Conservation (phyloP, 495 filamentous ascomycete genomes). For the Aspergillus bertholletiae region DNA sequence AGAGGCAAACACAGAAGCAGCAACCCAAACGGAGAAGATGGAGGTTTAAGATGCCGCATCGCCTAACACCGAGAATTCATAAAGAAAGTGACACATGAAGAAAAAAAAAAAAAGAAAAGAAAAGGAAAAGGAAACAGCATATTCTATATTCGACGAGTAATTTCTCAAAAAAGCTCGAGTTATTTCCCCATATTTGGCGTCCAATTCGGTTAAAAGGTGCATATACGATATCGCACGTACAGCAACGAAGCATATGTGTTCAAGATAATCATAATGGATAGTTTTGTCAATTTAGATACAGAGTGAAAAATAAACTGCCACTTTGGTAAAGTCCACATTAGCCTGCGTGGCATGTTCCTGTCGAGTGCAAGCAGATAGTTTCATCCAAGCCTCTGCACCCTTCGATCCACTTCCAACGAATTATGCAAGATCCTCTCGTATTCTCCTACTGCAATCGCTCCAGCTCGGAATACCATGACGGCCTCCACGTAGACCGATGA, state of each 20-base stretch:
- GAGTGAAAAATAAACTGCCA: conserved; percentile 10
- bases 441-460: conserved; percentile 55
- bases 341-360: not conserved
- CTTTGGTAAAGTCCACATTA: not conserved
- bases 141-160: not conserved
- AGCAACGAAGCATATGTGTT: not conserved
- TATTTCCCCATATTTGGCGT: not conserved
- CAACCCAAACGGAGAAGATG: conserved; percentile 13
- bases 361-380: not conserved
- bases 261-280: not conserved
- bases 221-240: not conserved
- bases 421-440: conserved; percentile 54
- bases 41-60: conserved; percentile 6
- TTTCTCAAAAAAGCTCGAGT: conserved; percentile 12
- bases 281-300: not conserved
- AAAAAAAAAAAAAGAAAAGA: not conserved
- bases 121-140: not conserved
- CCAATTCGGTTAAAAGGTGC: not conserved
- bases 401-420: conserved; percentile 30
- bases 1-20: not conserved
- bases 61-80: not conserved
- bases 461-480: conserved; percentile 63
- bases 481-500: conserved; percentile 53
- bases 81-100: too few species aligned
- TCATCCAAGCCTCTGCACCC: conserved; percentile 14